Evolutionary conservation across 495 filamentous ascomycete species (phyloP).

Genomic region (Ramalina intermedia): DNA sequence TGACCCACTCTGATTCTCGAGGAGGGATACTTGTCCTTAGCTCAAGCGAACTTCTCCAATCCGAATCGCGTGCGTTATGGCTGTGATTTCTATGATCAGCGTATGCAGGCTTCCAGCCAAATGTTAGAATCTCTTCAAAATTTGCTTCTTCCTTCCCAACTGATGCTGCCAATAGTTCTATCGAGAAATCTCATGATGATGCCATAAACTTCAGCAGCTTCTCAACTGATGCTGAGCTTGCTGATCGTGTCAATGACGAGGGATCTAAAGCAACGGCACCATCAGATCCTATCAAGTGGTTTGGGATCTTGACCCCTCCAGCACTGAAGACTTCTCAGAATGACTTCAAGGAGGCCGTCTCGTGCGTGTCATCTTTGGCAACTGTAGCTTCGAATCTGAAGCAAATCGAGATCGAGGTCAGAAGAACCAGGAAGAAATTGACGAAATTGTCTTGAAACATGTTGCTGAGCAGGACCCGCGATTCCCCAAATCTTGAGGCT

Average conservation of each 20-base stretch:
- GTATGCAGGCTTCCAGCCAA: constrained; percentile 49
- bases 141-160: background rate
- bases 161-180: background rate
- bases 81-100: constrained; percentile 52
- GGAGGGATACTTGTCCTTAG: constrained; percentile 40
- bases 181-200: background rate
- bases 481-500: too few species aligned
- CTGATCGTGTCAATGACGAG: too few species aligned
- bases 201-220: too few species aligned
- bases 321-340: constrained; percentile 46
- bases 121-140: constrained; percentile 12
- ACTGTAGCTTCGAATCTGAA: constrained; percentile 53
- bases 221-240: too few species aligned
- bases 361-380: constrained; percentile 25
- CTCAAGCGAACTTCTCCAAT: constrained; percentile 58
- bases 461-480: background rate
- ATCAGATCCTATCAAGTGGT: constrained; percentile 51
- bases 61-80: constrained; percentile 49
- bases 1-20: background rate
- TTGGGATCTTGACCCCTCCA: constrained; percentile 49
- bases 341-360: constrained; percentile 28
- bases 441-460: constrained; percentile 3
- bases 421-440: constrained; percentile 12
- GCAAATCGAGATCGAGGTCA: constrained; percentile 49
- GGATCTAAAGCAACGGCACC: background rate